Conservation (phyloP, 805 yeast species). For the Sungouiozyma ichnusensis region DNA sequence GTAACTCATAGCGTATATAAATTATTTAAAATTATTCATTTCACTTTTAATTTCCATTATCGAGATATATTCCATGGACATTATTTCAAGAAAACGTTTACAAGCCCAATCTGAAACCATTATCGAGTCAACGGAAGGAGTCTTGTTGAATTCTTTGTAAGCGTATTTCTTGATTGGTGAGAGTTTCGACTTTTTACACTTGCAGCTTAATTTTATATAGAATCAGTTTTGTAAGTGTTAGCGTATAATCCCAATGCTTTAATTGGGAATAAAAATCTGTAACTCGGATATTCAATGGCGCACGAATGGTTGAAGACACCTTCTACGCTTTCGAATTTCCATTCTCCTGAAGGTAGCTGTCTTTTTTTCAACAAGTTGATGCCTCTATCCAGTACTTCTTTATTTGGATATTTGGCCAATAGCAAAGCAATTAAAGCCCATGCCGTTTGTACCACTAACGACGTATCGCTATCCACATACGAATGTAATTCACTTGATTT, state of each 20-base stretch:
- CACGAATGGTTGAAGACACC: constrained; percentile 94
- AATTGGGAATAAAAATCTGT: constrained; percentile 78
- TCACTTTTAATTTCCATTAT: too few species aligned
- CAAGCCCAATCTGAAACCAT: too few species aligned
- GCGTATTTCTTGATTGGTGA: too few species aligned
- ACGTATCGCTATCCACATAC: constrained; percentile 53
- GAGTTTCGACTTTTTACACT: too few species aligned
- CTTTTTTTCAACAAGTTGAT: constrained; percentile 49
- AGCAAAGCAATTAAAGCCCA: constrained; percentile 85
- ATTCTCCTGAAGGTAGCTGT: constrained; percentile 71
- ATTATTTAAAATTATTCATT: too few species aligned
- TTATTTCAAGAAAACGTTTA: too few species aligned
- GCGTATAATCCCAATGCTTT: constrained; percentile 79
- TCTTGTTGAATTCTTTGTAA: too few species aligned
- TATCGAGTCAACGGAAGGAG: too few species aligned
- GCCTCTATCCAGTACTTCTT: constrained; percentile 51
- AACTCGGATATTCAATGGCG: constrained; percentile 93
- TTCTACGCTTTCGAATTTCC: constrained; percentile 75
- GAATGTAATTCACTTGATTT: constrained; percentile 74
- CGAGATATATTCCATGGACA: too few species aligned
- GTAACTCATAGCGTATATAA: too few species aligned
- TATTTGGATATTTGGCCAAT: constrained; percentile 71
- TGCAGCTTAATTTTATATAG: constrained; percentile 1
- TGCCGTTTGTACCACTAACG: constrained; percentile 80
- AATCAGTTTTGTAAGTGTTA: constrained; percentile 5